Conservation (phyloP, 2,329 filamentous ascomycete genomes). For the Claviceps digitariae region DNA sequence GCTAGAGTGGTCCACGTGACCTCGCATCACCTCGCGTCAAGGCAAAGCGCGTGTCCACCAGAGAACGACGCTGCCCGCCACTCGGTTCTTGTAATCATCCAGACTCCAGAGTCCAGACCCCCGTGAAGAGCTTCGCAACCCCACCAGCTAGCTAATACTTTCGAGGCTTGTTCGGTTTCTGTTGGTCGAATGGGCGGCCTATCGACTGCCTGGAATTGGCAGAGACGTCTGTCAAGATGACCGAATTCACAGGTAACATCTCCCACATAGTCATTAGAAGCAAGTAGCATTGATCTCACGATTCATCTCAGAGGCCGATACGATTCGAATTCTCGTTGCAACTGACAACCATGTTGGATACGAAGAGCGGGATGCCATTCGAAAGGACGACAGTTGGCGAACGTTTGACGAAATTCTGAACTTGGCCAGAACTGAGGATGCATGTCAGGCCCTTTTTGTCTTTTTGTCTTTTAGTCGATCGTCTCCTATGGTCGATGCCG, state of each 20-base stretch:
- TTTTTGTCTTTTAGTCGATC: neutral
- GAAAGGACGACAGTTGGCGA: conserved; percentile 95
- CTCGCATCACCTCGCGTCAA: conserved; percentile 15
- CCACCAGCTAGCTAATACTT: neutral
- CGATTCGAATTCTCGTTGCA: conserved; percentile 83
- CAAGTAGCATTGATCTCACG: neutral
- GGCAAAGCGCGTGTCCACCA: conserved; percentile 5
- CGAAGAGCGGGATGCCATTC: conserved; percentile 80
- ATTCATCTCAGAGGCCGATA: conserved; percentile 46
- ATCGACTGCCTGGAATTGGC: neutral
- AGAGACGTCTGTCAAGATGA: neutral
- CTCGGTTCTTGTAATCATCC: neutral
- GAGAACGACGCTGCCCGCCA: neutral
- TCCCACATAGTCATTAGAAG: too few relatives aligned
- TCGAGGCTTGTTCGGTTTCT: neutral
- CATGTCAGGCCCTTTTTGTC: conserved; percentile 15
- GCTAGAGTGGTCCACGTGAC: conserved; percentile 14
- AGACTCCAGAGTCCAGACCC: neutral
- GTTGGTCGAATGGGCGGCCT: neutral
- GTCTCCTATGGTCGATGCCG: neutral
- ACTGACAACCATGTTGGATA: conserved; percentile 98
- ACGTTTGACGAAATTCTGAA: conserved; percentile 94
- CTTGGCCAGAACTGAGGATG: conserved; percentile 72
- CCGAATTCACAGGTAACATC: conserved; percentile 4
- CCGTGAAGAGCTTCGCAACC: neutral